Evolutionary conservation across 257 asterid genomes (phyloP), one percentile per base, ranked within the genome.

Genomic region (Forsythia viridissima): DNA sequence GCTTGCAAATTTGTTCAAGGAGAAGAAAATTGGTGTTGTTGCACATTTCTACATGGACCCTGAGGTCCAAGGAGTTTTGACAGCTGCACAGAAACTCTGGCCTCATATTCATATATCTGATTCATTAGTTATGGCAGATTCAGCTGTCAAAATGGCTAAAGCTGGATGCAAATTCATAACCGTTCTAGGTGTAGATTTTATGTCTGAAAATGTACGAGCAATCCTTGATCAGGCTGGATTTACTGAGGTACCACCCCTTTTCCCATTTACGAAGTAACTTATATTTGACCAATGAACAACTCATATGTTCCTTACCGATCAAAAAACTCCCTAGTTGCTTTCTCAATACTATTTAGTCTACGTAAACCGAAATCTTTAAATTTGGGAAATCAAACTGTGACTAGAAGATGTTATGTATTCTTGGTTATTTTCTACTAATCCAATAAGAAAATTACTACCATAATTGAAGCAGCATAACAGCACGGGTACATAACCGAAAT

Each of bases 31-130:
- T 79, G 99, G 99, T 38, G 87, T 96, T 63, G 99, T 88, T 80
- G 97, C 99, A 8, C 99, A 96, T 80, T 96, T 95, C 86, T 96
- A 96, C 91, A 96, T 96, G 99, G 99, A 96, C 85, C 99, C 99
- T 44, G 99, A 96, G 86, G 98, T 96, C 77, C 99, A 96, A 88
- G 99, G 99, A 9, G 91, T 96, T 80, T 82, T 96, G 84, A 96
- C 98, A 51, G 97, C 98, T 66, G 98, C 99, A 10, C 92, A 88
- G 89, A 92, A 93, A 87, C 87, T 87, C 74, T 96, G 99, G 99
- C 97, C 99, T 81, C 97, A 96, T 79, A 96, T 95, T 79, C 97
- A 95, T 84, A 93, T 95, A 77, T 95, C 99, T 43, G 98, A 95
- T 89, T 95, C 99, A 68, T 83, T 95, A 74, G 90, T 95, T 61